Evolutionary conservation across 768 basidiomycete genomes (phyloP).

Genomic region (Psilocybe subaeruginosa): DNA sequence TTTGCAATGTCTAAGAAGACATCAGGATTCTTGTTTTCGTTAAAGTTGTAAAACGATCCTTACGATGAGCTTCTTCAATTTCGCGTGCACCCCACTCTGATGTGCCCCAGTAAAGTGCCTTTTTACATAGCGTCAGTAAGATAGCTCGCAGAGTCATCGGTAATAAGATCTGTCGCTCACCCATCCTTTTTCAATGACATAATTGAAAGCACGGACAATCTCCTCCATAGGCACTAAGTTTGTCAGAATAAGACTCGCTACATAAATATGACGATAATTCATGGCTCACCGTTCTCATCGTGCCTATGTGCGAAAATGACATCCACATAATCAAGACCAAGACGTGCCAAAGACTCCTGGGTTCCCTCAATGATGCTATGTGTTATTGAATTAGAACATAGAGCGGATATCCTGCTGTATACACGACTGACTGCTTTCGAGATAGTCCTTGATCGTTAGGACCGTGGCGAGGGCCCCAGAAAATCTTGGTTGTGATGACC

Average conservation of each 20-base stretch:
- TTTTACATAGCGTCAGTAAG: neutral
- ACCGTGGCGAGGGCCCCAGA: conserved; percentile 64
- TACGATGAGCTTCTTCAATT: conserved; percentile 66
- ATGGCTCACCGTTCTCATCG: conserved; percentile 50
- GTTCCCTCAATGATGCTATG: conserved; percentile 71
- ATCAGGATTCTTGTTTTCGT: neutral
- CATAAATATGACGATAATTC: neutral
- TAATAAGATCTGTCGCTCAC: conserved; percentile 30
- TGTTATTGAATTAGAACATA: neutral
- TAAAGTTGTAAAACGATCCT: conserved; percentile 18
- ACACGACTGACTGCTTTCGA: conserved; percentile 50
- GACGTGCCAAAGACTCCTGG: conserved; percentile 60
- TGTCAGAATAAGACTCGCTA: neutral
- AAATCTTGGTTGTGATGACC: conserved; percentile 74
- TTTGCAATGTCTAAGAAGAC: conserved; percentile 58
- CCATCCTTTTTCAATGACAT: conserved; percentile 70
- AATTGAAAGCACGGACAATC: conserved; percentile 77
- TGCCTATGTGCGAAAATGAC: conserved; percentile 68
- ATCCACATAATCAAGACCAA: conserved; percentile 73
- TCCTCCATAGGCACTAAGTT: conserved; percentile 66
- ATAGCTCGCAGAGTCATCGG: too few species aligned
- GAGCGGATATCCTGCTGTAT: neutral
- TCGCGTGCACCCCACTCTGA: conserved; percentile 78
- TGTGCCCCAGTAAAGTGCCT: conserved; percentile 73
- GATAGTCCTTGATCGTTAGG: conserved; percentile 59